These are phyloP conservation scores for Phytophthora fragariae DNA, from an alignment of 352 stramenopile species.

Conservation along the genomic window DNA sequence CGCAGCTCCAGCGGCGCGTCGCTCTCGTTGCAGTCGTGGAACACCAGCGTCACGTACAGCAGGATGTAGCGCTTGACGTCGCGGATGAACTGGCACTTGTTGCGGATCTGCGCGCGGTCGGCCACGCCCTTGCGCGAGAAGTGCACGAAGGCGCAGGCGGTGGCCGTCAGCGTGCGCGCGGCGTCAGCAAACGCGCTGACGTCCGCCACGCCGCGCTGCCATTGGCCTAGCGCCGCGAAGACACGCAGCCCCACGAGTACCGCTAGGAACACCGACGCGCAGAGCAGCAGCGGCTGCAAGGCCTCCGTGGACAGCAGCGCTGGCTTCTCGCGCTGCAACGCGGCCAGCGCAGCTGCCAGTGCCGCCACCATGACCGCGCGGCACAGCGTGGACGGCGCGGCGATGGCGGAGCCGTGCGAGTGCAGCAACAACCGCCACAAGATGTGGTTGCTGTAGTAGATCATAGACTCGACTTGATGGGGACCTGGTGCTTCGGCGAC, in stretches of 20 bases:
- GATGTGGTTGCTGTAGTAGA: constrained; percentile 58
- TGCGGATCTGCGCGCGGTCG: constrained; percentile 43
- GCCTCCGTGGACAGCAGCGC: constrained; percentile 30
- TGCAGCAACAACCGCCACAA: constrained; percentile 50
- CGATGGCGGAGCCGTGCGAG: constrained; percentile 44
- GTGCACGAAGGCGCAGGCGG: constrained; percentile 54
- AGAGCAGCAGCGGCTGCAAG: constrained; percentile 46
- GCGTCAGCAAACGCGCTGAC: constrained; percentile 52
- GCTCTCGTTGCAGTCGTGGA: constrained; percentile 63
- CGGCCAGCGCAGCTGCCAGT: constrained; percentile 34
- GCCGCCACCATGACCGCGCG: constrained; percentile 33
- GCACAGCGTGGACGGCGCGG: constrained; percentile 32
- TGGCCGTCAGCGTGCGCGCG: constrained; percentile 47
- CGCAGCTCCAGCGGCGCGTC: constrained; percentile 52
- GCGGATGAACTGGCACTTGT: constrained; percentile 62
- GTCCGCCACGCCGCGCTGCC: constrained; percentile 52
- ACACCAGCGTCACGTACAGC: constrained; percentile 60
- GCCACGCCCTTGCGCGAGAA: constrained; percentile 49
- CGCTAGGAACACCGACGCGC: constrained; percentile 45
- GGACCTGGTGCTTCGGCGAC: constrained; percentile 9
- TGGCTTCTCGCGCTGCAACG: constrained; percentile 33
- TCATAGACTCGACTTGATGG: constrained; percentile 30
- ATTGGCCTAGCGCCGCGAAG: constrained; percentile 51
- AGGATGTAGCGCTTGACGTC: constrained; percentile 71
- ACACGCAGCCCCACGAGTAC: constrained; percentile 55